Percentiles rank a stretch among this genome's conserved stretches.
These are phyloP conservation scores for Chrysanthemum seticuspe DNA, from an alignment of 129 eudicot species.

Conservation along the genomic window DNA sequence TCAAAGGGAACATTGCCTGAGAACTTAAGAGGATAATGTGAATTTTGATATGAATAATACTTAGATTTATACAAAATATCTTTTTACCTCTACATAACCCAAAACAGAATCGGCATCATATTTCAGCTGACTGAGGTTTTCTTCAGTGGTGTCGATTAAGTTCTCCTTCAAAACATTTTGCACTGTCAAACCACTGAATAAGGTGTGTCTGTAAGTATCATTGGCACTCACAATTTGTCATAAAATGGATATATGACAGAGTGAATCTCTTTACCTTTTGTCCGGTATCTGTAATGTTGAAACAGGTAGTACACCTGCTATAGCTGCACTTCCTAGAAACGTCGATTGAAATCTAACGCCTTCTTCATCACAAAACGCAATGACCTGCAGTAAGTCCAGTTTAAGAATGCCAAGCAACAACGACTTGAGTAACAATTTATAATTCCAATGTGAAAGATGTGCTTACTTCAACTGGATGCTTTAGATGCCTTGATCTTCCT, in stretches of 20 bases:
- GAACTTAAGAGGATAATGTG: not conserved
- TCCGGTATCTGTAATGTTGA: conserved; percentile 74
- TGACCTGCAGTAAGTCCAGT: conserved; percentile 47
- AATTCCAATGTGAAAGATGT: not conserved
- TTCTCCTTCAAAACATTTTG: conserved; percentile 67
- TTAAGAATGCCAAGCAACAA: conserved; percentile 20
- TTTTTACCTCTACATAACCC: conserved; percentile 90
- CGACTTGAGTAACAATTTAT: not conserved
- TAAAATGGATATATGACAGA: conserved; percentile 9
- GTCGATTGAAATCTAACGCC: conserved; percentile 96
- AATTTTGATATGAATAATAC: not conserved
- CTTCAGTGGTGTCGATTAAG: conserved; percentile 60
- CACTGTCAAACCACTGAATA: conserved; percentile 84
- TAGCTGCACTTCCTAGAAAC: conserved; percentile 96
- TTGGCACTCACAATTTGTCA: conserved; percentile 5
- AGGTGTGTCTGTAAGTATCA: conserved; percentile 26
- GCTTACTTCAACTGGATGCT: conserved; percentile 85
- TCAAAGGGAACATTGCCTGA: not conserved
- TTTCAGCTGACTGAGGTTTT: conserved; percentile 60
- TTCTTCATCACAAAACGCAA: conserved; percentile 98
- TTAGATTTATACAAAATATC: not conserved
- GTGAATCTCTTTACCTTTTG: conserved; percentile 56
- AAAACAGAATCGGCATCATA: conserved; percentile 82
- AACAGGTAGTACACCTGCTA: conserved; percentile 85
- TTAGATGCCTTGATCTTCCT: conserved; percentile 52